A percentile compares a stretch with the other conserved stretches of the same genome.
phyloP scores from a whole-genome alignment of 2,329 filamentous ascomycete species.

The Penicillium glabrum region DNA sequence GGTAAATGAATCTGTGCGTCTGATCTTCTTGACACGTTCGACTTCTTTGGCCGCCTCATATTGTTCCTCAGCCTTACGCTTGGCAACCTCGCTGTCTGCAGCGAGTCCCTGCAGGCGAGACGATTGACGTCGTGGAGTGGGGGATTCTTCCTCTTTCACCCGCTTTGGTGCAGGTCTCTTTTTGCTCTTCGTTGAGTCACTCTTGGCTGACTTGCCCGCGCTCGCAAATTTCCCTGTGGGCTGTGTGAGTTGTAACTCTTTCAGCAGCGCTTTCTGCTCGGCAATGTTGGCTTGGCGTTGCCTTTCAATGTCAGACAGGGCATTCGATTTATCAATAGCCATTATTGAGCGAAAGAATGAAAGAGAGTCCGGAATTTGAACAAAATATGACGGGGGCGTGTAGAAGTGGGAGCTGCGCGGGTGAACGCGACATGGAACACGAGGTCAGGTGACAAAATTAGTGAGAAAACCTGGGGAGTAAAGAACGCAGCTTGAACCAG shows the following conservation, averaged over 20 bases:
- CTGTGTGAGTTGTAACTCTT: conserved; percentile 68
- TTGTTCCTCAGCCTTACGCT: conserved; percentile 68
- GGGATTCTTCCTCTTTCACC: conserved; percentile 62
- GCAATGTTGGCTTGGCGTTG: conserved; percentile 73
- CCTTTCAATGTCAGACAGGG: not conserved
- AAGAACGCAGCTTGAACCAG: not conserved
- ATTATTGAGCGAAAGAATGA: not conserved
- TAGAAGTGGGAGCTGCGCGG: not conserved
- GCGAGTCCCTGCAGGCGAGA: conserved; percentile 63
- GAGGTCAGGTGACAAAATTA: conserved; percentile 18
- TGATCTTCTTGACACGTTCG: conserved; percentile 61
- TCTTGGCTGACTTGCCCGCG: conserved; percentile 48
- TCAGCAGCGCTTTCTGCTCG: conserved; percentile 78
- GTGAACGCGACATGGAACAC: conserved; percentile 13
- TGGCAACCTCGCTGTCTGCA: conserved; percentile 66
- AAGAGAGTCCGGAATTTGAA: not conserved
- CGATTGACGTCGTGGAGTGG: conserved; percentile 59
- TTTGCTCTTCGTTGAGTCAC: conserved; percentile 51
- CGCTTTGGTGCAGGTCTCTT: conserved; percentile 50
- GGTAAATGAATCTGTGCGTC: conserved; percentile 67
- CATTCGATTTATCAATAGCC: not conserved
- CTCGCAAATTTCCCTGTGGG: conserved; percentile 66
- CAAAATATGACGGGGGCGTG: not conserved
- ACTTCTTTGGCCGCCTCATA: conserved; percentile 57
- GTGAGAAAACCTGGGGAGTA: not conserved